Conservation (phyloP, 768 basidiomycete genomes). For the Termitomyces sp. region DNA sequence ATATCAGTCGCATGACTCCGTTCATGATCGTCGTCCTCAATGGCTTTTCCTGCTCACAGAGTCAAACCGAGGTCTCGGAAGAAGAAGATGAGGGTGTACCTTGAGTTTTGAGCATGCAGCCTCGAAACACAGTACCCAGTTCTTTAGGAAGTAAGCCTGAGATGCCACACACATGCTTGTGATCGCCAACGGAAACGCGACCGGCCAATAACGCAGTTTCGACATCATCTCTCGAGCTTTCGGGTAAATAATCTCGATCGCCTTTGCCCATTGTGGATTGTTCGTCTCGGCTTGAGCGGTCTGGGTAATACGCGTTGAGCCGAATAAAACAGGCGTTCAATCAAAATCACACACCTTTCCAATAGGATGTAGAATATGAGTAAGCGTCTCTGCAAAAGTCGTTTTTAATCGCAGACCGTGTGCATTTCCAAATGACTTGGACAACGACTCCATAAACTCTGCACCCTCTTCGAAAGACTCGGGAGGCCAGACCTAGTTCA, state of each 20-base stretch:
- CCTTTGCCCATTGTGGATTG: slow-evolving; percentile 91
- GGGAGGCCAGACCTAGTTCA: slow-evolving; percentile 80
- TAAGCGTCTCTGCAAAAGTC: slow-evolving; percentile 81
- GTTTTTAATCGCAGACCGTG: slow-evolving; percentile 82
- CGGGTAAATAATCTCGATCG: slow-evolving; percentile 79
- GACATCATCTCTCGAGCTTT: slow-evolving; percentile 81
- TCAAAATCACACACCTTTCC: slow-evolving; percentile 55
- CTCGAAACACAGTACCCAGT: slow-evolving; percentile 79
- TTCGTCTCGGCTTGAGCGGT: slow-evolving; percentile 96
- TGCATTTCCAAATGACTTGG: slow-evolving; percentile 78
- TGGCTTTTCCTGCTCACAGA: slow-evolving; percentile 64
- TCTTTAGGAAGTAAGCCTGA: slow-evolving; percentile 75
- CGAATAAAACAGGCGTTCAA: neutral
- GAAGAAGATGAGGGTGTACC: slow-evolving; percentile 35
- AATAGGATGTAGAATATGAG: slow-evolving; percentile 78
- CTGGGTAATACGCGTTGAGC: slow-evolving; percentile 30
- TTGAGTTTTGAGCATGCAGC: slow-evolving; percentile 72
- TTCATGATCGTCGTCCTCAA: slow-evolving; percentile 72
- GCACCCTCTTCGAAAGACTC: slow-evolving; percentile 92
- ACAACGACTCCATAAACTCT: slow-evolving; percentile 83
- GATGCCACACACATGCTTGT: slow-evolving; percentile 86
- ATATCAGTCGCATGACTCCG: slow-evolving; percentile 77
- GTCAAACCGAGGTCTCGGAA: neutral
- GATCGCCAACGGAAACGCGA: slow-evolving; percentile 81
- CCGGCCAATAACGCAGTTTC: slow-evolving; percentile 88